Conservation (phyloP, 2,329 filamentous ascomycete genomes). For the Berkeleyomyces rouxiae region DNA sequence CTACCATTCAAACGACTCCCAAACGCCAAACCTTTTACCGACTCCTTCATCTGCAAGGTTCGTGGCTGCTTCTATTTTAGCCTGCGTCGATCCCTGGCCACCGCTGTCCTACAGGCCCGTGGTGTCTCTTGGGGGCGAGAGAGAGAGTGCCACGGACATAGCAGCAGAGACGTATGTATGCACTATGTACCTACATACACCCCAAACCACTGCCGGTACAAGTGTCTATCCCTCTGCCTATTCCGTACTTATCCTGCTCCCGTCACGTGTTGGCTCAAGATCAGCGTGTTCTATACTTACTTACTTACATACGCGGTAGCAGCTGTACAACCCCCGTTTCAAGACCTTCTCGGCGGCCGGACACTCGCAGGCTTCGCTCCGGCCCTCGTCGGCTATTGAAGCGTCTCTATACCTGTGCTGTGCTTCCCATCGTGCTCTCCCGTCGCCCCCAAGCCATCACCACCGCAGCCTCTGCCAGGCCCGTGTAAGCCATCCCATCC, state of each 20-base stretch:
- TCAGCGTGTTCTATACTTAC: background rate
- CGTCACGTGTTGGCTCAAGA: too few species aligned
- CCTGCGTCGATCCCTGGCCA: background rate
- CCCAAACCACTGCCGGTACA: too few species aligned
- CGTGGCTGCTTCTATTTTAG: background rate
- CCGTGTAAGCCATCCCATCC: background rate
- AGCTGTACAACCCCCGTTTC: background rate
- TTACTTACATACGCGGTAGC: background rate
- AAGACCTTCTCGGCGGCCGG: background rate
- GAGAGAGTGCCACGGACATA: too few species aligned
- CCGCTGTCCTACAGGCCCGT: background rate
- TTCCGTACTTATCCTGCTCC: too few species aligned
- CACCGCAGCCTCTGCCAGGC: background rate
- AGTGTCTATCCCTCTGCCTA: too few species aligned
- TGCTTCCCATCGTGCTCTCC: too few species aligned
- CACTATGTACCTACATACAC: too few species aligned
- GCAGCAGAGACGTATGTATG: too few species aligned
- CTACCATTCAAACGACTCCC: background rate
- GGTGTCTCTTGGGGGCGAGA: too few species aligned
- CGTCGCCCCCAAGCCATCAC: too few species aligned
- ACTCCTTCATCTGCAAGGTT: background rate
- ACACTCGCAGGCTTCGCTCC: background rate
- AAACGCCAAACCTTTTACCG: constrained; percentile 2
- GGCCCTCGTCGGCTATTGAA: background rate
- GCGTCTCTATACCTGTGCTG: background rate